Conservation (phyloP, 805 yeast species). For the Blastobotrys parvus region DNA sequence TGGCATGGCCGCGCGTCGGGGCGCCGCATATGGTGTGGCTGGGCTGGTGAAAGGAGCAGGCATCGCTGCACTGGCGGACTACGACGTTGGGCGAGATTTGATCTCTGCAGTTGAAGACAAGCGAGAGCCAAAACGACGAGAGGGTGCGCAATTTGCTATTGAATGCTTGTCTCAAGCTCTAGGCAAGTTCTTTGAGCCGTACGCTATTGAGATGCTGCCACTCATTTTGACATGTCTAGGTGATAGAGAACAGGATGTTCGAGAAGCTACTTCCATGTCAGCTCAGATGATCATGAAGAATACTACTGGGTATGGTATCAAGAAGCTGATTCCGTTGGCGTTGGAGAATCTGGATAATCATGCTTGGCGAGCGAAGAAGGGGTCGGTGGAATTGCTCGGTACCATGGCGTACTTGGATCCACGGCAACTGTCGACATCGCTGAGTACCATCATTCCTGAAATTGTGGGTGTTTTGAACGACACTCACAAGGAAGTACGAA, state of each 20-base stretch:
- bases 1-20: conserved; percentile 54
- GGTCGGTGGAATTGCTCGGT: conserved; percentile 92
- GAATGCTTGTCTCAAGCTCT: conserved; percentile 74
- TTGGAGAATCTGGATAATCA: conserved; percentile 76
- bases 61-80: conserved; percentile 62
- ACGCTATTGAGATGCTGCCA: conserved; percentile 82
- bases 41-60: conserved; percentile 92
- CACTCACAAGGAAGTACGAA: conserved; percentile 93
- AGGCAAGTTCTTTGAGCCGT: conserved; percentile 83
- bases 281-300: conserved; percentile 82
- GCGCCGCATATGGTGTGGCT: conserved; percentile 94
- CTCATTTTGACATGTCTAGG: conserved; percentile 74
- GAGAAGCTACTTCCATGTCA: conserved; percentile 82
- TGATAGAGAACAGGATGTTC: conserved; percentile 74
- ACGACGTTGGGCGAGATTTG: conserved; percentile 66
- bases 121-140: conserved; percentile 63
- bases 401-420: conserved; percentile 98
- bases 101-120: conserved; percentile 84
- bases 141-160: conserved; percentile 80
- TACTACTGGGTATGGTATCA: conserved; percentile 89
- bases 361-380: conserved; percentile 95
- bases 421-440: conserved; percentile 78
- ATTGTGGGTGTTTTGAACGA: conserved; percentile 92
- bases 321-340: conserved; percentile 84
- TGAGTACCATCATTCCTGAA: conserved; percentile 89